Base-by-base conservation (phyloP, 2,329 filamentous ascomycete species). In the Trichothecium sympodiale region DNA sequence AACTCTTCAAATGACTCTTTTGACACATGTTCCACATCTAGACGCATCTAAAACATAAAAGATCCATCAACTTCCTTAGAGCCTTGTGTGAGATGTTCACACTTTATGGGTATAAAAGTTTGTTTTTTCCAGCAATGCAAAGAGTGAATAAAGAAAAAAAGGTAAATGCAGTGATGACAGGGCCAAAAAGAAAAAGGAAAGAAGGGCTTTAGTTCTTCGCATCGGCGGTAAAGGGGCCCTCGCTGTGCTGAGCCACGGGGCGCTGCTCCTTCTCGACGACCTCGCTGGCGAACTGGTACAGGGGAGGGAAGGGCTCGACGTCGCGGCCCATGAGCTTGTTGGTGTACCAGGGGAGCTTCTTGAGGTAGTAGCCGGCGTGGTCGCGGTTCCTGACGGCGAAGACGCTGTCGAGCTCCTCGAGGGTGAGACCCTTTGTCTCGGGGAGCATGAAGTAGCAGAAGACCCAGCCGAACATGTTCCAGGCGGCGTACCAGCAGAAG, bases 401-500 rank as follows among this genome's bases (percentile, higher is more conserved):
- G 0, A 58, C 54, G 12, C 42, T 47, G 14, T 58, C 55, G 0
- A 58, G 51, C 34, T 58, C 55, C 36, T 58, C 55, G 1, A 58
- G 46, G 0, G 55, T 58, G 25, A 56, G 28, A 6, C 47, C 47
- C 47, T 59, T 59, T 0, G 56, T 59, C 38, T 59, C 56, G 3
- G 56, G 56, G 0, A 59, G 45, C 4, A 56, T 29, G 40, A 57
- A 57, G 33, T 55, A 56, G 10, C 47, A 45, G 6, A 57, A 50
- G 4, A 55, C n/a, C 43, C 48, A 57, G 0, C 53, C 53, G 8
- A 57, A 43, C 1, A 57, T 4, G 26, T 56, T 57, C 54, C 55
- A 63, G 2, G 47, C 54, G 0, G 58, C 60, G 17, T 60, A 61
- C 37, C 57, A 62, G 31, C 56, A 48, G 30, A 64, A 60, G 3